phyloP scores from a whole-genome alignment of 1,284 basidiomycete species.

The Fistulina hepatica region DNA sequence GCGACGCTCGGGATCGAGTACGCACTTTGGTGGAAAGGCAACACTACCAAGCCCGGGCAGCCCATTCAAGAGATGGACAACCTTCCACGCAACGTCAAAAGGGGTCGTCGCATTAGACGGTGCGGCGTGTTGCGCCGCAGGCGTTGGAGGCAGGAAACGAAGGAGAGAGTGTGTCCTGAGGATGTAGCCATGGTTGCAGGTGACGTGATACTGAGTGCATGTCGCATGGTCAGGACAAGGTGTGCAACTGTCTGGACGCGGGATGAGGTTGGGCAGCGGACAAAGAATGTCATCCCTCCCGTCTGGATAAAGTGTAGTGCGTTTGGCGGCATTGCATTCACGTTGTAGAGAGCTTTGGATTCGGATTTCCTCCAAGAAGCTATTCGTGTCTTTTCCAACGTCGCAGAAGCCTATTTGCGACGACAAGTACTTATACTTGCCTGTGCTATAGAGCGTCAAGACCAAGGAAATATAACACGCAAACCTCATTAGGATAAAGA shows the following conservation, averaged over 20 bases:
- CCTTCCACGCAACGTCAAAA: slow-evolving; percentile 34
- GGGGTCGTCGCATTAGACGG: slow-evolving; percentile 27
- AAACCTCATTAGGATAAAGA: no score
- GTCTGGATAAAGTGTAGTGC: no score
- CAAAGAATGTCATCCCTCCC: no score
- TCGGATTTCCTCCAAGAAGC: slow-evolving; percentile 39
- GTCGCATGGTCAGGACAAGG: slow-evolving; percentile 77
- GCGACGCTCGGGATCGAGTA: slow-evolving; percentile 75
- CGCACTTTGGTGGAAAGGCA: slow-evolving; percentile 71
- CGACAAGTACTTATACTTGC: slow-evolving; percentile 64
- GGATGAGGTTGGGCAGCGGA: slow-evolving; percentile 41
- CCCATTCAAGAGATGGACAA: slow-evolving; percentile 50
- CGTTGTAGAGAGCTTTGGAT: slow-evolving; percentile 37
- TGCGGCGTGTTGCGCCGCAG: no score
- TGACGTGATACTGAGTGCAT: slow-evolving; percentile 54
- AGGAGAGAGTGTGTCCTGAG: slow-evolving; percentile 54
- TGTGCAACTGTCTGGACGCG: slow-evolving; percentile 64
- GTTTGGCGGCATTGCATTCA: slow-evolving; percentile 49
- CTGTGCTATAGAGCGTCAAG: no score
- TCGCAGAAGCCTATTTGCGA: slow-evolving; percentile 78
- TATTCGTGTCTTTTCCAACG: slow-evolving; percentile 52
- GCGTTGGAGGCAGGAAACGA: slow-evolving; percentile 41
- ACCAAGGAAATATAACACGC: no score
- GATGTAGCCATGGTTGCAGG: slow-evolving; percentile 70
- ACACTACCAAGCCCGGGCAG: slow-evolving; percentile 70